Base-by-base conservation (phyloP, 2,329 filamentous ascomycete genomes). In the Ascochyta pisi region DNA sequence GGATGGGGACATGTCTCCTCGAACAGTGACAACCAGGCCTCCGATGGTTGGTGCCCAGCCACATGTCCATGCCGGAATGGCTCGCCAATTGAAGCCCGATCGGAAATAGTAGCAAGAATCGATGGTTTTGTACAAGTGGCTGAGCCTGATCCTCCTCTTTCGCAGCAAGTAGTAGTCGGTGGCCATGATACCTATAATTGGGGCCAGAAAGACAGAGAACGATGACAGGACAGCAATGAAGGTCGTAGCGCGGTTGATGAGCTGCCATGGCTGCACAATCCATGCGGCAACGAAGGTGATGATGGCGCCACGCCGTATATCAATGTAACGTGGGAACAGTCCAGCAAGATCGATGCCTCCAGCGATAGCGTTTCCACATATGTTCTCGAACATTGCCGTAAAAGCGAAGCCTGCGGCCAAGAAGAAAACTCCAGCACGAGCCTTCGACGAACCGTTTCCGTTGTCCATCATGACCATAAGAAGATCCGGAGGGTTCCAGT, bases 41-140 rank as follows among this genome's bases (percentile, higher is more conserved):
- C 79, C 73, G 41, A 82, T 73, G 0, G 77, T 80, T 2, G 77
- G 78, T 13, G 70, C 70, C 76, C 77, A 80, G 3, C 78, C 79
- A 49, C 74, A 77, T 1, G 77, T 62, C 79, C 79, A 81, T 7
- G 78, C 71, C 4, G 76, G 69, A 22, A 78, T 66, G 0, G 76
- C 76, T 7, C 77, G 66, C 77, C 77, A 79, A 46, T 81, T 80
- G 34, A 81, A 37, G 0, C 79, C 79, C 7, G 76, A 72, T 60
- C 63, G 77, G 54, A 75, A 82, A 71, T 77, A 80, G 58, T 81
- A 82, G 8, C 67, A 68, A 0, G 76, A 76, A 19, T 74, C 64
- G 0, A 67, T 39, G 0, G 70, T 70, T 15, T 63, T 63, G 46
- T 79, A 79, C 6, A 79, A 55, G 49, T 77, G 72, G 15, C 66